Evolutionary conservation across 257 asterid genomes (phyloP), one percentile per base, ranked within the genome.

Genomic region (Fraxinus cuspidata): DNA sequence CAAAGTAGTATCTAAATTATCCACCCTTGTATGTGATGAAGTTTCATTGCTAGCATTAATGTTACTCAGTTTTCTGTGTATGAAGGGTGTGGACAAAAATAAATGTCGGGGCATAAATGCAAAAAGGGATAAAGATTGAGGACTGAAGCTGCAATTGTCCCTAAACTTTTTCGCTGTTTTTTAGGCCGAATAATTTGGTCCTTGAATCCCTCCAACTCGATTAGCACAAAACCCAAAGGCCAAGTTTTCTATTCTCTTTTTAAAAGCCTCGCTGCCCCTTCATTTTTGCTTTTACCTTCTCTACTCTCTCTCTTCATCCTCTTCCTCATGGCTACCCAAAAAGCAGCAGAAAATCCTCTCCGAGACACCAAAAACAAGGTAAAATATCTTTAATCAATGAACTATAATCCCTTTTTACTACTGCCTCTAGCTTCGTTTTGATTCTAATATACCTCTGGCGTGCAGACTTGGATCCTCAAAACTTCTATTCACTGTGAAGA

Each of bases 401-500:
- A 63, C 11, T 27, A 63, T 63, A 9, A 34, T 21, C 23, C 25
- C 25, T 79, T 28, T 49, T 69, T 5, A 12, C 32, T 13, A 1
- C 0, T 32, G 11, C 1, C 4, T 2, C 0, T 2, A 38, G 4
- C 15, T 19, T 60, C 21, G 34, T 34, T 19, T 40, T 3, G 8
- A 15, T 1, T 38, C 2, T 18, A 38, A 11, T 44, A 28, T 27
- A 21, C 29, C 49, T 25, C 16, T 74, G 21, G 72, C 35, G 42
- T 73, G 35, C 88, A 91, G 94, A 87, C 76, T 8, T 89, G 89
- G 84, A 72, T 81, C n/a, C 83, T 92, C 77, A 90, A 75, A 81
- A 93, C 90, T 77, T 92, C 95, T 0, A 88, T 92, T 82, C 95
- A 92, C 81, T 92, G 97, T 71, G 89, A 86, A 83, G 97, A 93